These are phyloP conservation scores for Cryptococcus jaspeensis DNA, from an alignment of 1,284 basidiomycete species.

Conservation along the genomic window DNA sequence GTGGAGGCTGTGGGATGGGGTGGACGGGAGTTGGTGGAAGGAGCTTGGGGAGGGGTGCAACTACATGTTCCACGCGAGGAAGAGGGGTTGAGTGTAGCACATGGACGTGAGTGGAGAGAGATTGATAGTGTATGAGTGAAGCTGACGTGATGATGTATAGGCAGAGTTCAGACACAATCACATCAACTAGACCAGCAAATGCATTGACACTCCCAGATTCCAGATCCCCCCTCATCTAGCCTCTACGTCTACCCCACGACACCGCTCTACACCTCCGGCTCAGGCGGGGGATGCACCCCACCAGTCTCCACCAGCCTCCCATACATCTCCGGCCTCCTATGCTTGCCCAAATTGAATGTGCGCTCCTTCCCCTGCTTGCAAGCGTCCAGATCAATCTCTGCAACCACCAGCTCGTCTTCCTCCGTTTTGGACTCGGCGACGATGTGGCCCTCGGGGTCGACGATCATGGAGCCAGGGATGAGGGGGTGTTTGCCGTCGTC, in stretches of 20 bases:
- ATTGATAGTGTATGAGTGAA: no score
- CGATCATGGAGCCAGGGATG: conserved; percentile 39
- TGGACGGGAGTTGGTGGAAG: conserved; percentile 59
- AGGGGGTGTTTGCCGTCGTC: conserved; percentile 37
- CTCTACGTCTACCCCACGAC: no score
- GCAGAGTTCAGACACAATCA: no score
- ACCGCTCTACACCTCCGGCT: conserved; percentile 13
- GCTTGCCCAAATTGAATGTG: conserved; percentile 29
- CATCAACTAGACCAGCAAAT: no score
- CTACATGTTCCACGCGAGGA: conserved; percentile 51
- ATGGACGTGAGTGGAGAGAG: no score
- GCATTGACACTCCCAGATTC: no score
- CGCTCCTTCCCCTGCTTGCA: conserved; percentile 38
- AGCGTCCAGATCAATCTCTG: conserved; percentile 39
- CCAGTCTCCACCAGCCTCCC: conserved; percentile 18
- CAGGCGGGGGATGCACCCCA: conserved; percentile 17
- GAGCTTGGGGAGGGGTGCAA: conserved; percentile 45
- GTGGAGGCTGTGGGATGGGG: conserved; percentile 69
- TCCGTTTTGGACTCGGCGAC: conserved; percentile 40
- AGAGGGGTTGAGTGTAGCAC: conserved; percentile 17
- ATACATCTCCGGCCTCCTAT: conserved; percentile 28
- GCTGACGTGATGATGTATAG: no score
- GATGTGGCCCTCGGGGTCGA: conserved; percentile 42
- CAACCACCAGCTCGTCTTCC: conserved; percentile 38
- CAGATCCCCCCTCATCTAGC: no score